Conservation (phyloP, 78 protist genomes). For the Emiliania huxleyi region DNA sequence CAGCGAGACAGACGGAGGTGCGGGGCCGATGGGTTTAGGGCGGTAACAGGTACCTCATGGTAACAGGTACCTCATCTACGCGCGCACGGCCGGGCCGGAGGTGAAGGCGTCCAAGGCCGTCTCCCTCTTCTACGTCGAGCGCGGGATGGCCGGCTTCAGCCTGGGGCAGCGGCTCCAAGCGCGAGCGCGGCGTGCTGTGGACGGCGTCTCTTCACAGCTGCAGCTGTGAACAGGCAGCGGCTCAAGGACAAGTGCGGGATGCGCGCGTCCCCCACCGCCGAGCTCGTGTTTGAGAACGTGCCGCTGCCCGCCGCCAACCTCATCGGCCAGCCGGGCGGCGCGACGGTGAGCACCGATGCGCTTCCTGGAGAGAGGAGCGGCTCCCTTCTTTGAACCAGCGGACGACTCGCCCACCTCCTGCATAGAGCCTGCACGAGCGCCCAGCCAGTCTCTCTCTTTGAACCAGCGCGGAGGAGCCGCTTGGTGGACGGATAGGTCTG, state of each 20-base stretch:
- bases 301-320: conserved; percentile 27
- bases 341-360: no score
- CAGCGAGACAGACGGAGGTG: no score
- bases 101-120: conserved; percentile 21
- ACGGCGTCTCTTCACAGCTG: no score
- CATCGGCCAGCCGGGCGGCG: conserved; percentile 17
- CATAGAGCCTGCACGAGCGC: no score
- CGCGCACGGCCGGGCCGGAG: conserved; percentile 22
- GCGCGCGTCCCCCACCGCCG: conserved; percentile 63
- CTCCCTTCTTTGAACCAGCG: no score
- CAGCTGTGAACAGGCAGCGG: neutral
- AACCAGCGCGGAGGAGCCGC: no score
- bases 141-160: conserved; percentile 6
- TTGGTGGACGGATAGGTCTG: no score
- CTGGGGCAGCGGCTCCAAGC: conserved; percentile 39
- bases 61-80: conserved; percentile 43
- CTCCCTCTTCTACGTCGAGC: conserved; percentile 65
- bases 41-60: no score
- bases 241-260: conserved; percentile 59
- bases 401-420: no score
- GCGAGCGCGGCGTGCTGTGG: conserved; percentile 16
- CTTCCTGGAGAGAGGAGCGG: no score
- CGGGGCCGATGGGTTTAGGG: no score
- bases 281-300: conserved; percentile 50
- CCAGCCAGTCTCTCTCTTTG: no score